Conservation (phyloP, 768 basidiomycete genomes). For the Suillus cothurnatus region DNA sequence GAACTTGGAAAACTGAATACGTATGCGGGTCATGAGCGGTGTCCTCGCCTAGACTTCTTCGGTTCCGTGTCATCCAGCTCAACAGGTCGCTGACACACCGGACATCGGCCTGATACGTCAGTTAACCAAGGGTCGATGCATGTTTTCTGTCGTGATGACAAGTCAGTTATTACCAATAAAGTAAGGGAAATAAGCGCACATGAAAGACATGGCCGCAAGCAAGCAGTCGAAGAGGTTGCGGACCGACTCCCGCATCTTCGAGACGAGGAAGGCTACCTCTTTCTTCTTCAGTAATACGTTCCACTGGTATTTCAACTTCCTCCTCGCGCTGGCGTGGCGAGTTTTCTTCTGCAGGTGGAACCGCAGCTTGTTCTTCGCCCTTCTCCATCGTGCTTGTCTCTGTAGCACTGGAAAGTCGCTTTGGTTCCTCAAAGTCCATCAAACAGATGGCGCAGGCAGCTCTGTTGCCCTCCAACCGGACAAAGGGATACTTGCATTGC, state of each 20-base stretch:
- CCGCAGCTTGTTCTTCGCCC: constrained; percentile 14
- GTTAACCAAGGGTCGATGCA: constrained; percentile 90
- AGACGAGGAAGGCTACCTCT: constrained; percentile 50
- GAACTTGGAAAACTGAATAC: not conserved
- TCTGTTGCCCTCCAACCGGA: constrained; percentile 78
- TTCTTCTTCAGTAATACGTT: constrained; percentile 43
- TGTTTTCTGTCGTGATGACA: constrained; percentile 57
- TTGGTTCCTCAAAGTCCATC: constrained; percentile 82
- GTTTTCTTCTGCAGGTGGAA: constrained; percentile 2
- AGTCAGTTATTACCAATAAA: constrained; percentile 14
- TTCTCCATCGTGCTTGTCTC: constrained; percentile 33
- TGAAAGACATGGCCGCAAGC: constrained; percentile 90
- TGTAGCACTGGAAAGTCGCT: constrained; percentile 27
- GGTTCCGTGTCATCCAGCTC: constrained; percentile 44
- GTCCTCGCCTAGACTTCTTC: constrained; percentile 34
- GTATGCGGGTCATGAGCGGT: constrained; percentile 18
- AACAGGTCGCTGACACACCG: constrained; percentile 80
- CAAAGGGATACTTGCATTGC: constrained; percentile 75
- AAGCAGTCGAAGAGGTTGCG: constrained; percentile 75
- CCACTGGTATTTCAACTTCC: constrained; percentile 33
- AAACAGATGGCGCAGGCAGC: constrained; percentile 85
- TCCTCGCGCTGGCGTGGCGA: constrained; percentile 18
- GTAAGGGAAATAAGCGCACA: constrained; percentile 46
- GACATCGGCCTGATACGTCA: constrained; percentile 85
- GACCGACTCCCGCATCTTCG: constrained; percentile 72